These are phyloP conservation scores for Somion occarium DNA, from an alignment of 1,284 basidiomycete species.

Conservation along the genomic window DNA sequence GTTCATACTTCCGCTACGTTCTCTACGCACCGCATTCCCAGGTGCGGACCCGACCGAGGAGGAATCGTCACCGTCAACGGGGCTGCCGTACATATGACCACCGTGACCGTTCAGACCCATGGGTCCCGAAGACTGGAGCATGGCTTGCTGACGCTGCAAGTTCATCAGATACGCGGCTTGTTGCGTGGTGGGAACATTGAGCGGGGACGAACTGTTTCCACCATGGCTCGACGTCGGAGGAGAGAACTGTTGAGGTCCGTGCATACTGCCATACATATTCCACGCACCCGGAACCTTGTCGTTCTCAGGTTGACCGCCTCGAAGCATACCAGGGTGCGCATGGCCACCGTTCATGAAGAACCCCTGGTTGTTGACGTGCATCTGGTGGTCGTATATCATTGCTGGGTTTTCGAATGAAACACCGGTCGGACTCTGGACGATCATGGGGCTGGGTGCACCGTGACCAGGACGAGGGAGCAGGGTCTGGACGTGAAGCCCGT, in stretches of 20 bases:
- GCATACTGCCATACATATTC: slow-evolving; percentile 27
- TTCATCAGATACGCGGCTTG: slow-evolving; percentile 28
- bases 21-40: slow-evolving; percentile 19
- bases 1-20: slow-evolving; percentile 37
- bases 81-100: slow-evolving; percentile 25
- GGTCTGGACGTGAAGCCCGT: slow-evolving; percentile 25
- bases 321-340: slow-evolving; percentile 2
- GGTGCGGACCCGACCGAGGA: slow-evolving; percentile 34
- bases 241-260: slow-evolving; percentile 28
- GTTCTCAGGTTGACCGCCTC: slow-evolving; percentile 7
- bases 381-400: slow-evolving; percentile 31
- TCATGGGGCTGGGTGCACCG: slow-evolving; percentile 25
- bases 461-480: slow-evolving; percentile 25
- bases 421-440: slow-evolving; percentile 25
- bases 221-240: slow-evolving; percentile 30
- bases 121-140: slow-evolving; percentile 21
- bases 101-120: slow-evolving; percentile 16
- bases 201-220: slow-evolving; percentile 14
- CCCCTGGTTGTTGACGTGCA: slow-evolving; percentile 20
- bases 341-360: slow-evolving; percentile 19
- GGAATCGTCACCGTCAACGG: slow-evolving; percentile 36
- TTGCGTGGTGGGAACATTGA: slow-evolving; percentile 13
- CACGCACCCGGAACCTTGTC: slow-evolving; percentile 20
- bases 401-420: slow-evolving; percentile 34
- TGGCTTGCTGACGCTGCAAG: slow-evolving; percentile 30